phyloP scores from a whole-genome alignment of 2,329 filamentous ascomycete species.

The Exophiala sp. region DNA sequence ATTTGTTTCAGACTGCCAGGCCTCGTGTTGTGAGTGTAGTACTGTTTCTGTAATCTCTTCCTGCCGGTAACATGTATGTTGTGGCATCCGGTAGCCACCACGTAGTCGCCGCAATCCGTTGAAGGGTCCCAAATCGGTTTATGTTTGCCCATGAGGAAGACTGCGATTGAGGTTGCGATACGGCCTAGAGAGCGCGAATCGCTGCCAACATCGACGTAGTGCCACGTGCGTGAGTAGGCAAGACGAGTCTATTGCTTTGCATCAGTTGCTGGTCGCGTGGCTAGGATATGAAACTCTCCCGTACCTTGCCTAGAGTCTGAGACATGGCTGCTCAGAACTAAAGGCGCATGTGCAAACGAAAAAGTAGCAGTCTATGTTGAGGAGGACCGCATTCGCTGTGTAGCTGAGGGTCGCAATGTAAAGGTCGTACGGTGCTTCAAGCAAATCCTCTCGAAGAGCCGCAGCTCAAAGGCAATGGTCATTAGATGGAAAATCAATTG shows the following conservation, averaged over 20 bases:
- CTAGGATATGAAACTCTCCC: background rate
- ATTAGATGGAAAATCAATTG: too few species aligned
- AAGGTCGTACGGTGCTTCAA: background rate
- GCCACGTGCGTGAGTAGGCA: constrained; percentile 94
- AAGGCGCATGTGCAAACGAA: too few species aligned
- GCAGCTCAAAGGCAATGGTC: too few species aligned
- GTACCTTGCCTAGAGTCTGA: constrained; percentile 42
- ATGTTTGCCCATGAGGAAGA: constrained; percentile 78
- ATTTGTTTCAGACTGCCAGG: constrained; percentile 81
- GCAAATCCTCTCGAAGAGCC: too few species aligned
- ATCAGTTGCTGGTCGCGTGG: background rate
- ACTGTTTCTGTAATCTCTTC: constrained; percentile 89
- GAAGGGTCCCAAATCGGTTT: constrained; percentile 97
- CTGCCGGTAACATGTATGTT: constrained; percentile 82
- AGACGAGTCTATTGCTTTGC: constrained; percentile 66
- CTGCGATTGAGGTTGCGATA: constrained; percentile 44
- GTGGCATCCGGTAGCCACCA: constrained; percentile 85
- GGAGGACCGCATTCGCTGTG: background rate
- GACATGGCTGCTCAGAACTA: constrained; percentile 35
- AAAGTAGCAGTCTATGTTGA: too few species aligned
- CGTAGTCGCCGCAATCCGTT: constrained; percentile 98
- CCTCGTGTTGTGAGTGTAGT: constrained; percentile 89
- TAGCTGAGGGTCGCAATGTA: background rate
- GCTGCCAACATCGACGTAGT: constrained; percentile 70
- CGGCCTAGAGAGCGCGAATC: constrained; percentile 40